phyloP scores from a whole-genome alignment of 768 basidiomycete genomes.

The Lanmaoa pseudosensibilis region DNA sequence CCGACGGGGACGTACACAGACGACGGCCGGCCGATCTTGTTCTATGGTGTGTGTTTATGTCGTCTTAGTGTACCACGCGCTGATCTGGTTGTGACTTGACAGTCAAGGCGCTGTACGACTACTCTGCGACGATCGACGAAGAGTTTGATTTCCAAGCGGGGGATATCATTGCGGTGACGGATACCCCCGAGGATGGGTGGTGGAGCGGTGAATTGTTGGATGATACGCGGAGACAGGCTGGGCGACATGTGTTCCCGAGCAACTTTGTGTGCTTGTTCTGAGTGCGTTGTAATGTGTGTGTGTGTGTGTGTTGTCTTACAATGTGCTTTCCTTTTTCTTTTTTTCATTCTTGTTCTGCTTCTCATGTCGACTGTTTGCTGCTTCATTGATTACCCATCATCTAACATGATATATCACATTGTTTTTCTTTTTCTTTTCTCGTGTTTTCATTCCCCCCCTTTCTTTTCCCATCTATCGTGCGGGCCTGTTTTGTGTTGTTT shows the following conservation, averaged over 20 bases:
- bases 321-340: not conserved
- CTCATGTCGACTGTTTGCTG: not conserved
- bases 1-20: conserved; percentile 82
- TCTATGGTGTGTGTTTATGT: conserved; percentile 67
- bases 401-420: conserved; percentile 9
- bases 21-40: conserved; percentile 77
- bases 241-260: conserved; percentile 82
- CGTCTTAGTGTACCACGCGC: not conserved
- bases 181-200: conserved; percentile 96
- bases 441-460: not conserved
- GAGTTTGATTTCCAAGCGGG: conserved; percentile 96
- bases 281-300: no score
- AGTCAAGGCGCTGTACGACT: conserved; percentile 93
- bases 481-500: not conserved
- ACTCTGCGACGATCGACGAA: conserved; percentile 79
- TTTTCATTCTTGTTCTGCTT: not conserved
- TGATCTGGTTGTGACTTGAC: not conserved
- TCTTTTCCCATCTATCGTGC: not conserved
- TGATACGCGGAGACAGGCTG: conserved; percentile 65
- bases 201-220: conserved; percentile 92
- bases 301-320: no score
- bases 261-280: conserved; percentile 86
- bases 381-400: conserved; percentile 5
- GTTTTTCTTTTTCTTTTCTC: not conserved
- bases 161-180: conserved; percentile 94